phyloP scores from a whole-genome alignment of 1,139 yeast species.

The Hemisphaericaspora xylofermentans region DNA sequence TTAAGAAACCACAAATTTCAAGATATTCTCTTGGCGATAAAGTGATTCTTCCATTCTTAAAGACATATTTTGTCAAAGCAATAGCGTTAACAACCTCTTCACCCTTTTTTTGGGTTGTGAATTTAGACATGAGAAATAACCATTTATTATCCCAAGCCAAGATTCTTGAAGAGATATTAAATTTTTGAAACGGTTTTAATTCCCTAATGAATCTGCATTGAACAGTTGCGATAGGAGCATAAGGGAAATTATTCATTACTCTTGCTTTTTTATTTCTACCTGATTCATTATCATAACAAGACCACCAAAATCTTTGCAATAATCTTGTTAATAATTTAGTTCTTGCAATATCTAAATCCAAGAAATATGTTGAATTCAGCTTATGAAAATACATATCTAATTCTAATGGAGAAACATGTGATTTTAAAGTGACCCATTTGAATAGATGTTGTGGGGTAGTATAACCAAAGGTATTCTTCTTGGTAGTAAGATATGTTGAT shows the following conservation, averaged over 20 bases:
- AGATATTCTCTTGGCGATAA: constrained; percentile 63
- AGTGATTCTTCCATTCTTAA: constrained; percentile 72
- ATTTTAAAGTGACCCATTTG: constrained; percentile 41
- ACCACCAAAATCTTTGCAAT: constrained; percentile 51
- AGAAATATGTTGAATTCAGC: constrained; percentile 79
- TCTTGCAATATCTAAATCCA: constrained; percentile 82
- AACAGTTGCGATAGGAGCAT: constrained; percentile 76
- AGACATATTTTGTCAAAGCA: constrained; percentile 75
- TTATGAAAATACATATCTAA: constrained; percentile 87
- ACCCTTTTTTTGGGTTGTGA: constrained; percentile 39
- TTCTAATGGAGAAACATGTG: constrained; percentile 75
- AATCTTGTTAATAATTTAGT: constrained; percentile 57
- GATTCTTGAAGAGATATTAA: constrained; percentile 55
- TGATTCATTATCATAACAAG: constrained; percentile 40
- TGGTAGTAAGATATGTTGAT: constrained; percentile 21
- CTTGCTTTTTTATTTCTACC: constrained; percentile 28
- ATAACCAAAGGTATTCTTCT: constrained; percentile 35
- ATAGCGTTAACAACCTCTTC: constrained; percentile 53
- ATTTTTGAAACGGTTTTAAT: constrained; percentile 63
- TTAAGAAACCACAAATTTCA: constrained; percentile 54
- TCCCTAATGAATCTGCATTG: constrained; percentile 69
- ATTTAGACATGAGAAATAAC: constrained; percentile 70
- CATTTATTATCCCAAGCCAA: constrained; percentile 88
- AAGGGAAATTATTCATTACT: constrained; percentile 47
- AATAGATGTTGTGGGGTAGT: constrained; percentile 37